These are phyloP conservation scores for Stachybotrys echinatus DNA, from an alignment of 2,329 filamentous ascomycete species.

Conservation along the genomic window DNA sequence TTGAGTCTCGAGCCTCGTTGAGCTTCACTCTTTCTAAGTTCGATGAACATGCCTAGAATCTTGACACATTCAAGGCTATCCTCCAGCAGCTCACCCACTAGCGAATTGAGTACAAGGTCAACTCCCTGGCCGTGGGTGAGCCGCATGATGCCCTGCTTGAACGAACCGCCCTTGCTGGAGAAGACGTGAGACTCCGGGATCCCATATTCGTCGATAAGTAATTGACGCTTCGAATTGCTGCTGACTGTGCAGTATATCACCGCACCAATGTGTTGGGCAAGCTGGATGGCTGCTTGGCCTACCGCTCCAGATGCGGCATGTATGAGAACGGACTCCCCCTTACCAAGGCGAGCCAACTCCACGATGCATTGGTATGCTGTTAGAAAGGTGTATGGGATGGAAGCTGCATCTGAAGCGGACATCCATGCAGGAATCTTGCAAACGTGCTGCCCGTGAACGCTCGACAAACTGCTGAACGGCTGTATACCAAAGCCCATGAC, in stretches of 20 bases:
- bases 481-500: slow-evolving; percentile 5
- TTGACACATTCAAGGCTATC: neutral
- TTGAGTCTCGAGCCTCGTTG: neutral
- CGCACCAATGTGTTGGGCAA: slow-evolving; percentile 9
- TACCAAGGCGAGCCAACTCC: slow-evolving; percentile 16
- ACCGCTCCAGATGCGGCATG: slow-evolving; percentile 14
- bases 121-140: slow-evolving; percentile 15
- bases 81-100: slow-evolving; percentile 13
- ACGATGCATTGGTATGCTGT: slow-evolving; percentile 12
- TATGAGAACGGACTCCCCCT: slow-evolving; percentile 14
- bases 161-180: slow-evolving; percentile 14
- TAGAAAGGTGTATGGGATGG: neutral
- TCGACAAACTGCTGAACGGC: neutral
- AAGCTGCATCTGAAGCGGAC: neutral
- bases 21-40: neutral
- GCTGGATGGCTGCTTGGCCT: slow-evolving; percentile 11
- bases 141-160: slow-evolving; percentile 14
- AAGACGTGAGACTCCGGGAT: slow-evolving; percentile 22
- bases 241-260: slow-evolving; percentile 22
- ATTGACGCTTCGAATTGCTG: slow-evolving; percentile 16
- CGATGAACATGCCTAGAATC: neutral
- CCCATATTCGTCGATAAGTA: slow-evolving; percentile 16
- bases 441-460: neutral
- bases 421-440: neutral
- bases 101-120: slow-evolving; percentile 24